Evolutionary conservation across 768 basidiomycete species (phyloP), one percentile per base, ranked within the genome.

Genomic region (Xerocomus brunneocitrinus): DNA sequence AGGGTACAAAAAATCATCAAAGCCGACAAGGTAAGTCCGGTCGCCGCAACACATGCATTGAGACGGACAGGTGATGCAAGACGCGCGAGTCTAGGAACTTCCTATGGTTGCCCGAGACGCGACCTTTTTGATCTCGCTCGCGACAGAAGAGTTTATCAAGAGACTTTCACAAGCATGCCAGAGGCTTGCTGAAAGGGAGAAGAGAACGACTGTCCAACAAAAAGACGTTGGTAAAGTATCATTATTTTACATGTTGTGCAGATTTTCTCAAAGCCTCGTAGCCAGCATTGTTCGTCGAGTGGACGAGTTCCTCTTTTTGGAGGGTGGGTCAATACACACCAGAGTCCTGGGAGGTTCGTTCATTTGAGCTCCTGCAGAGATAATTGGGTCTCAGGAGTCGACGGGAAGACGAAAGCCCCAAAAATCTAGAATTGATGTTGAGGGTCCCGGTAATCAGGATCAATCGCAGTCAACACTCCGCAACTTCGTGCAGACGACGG

Each of bases 81-180:
- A 50, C 35, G 13, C 46, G 0, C 13, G 39, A 14, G 27, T 31
- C 28, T 46, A 91, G 89, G 89, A 91, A 42, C 78, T 92, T 48
- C 84, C 87, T 0, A 82, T 83, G 39, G 74, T 91, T 5, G 83
- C 85, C 10, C 84, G 76, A 64, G 92, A 95, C 49, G 91, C 90
- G 24, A 79, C 82, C 0, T 83, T 91, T 59, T 70, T 92, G 56
- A 85, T 95, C 43, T 83, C 89, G 22, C 72, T 91, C 27, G 91
- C 91, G 5, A 85, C 93, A 51, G 93, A 95, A 70, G 87, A 91
- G 67, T 95, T 95, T 58, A 85, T 95, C 49, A 84, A 81, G 66
- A 79, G 84, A 47, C 71, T 95, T 28, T 78, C 80, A 31, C 81
- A 86, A 52, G 86, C 89, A 6, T 81, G 80, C n/a, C 83, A 88